Base-by-base conservation (phyloP, 2,329 filamentous ascomycete species). In the Xylariaceae sp. region DNA sequence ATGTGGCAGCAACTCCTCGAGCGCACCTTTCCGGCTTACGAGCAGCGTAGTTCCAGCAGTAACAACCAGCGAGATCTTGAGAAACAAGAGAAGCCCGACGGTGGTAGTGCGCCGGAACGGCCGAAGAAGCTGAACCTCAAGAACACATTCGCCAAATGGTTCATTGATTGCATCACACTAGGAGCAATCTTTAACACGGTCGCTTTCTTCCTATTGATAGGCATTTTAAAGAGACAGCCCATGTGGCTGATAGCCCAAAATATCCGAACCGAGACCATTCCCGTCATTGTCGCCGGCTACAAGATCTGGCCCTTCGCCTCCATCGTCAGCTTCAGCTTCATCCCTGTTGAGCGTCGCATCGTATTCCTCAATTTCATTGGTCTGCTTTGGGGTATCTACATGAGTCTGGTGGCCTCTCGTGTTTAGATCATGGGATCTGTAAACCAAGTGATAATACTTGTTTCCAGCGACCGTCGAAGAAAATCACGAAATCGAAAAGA, bases 1-100 rank as follows among this genome's bases (percentile, higher is more conserved):
- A 63, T 76, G 44, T 82, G 79, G 78, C 76, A 82, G 54, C 70
- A 74, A 44, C 70, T 70, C 22, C 69, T 81, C 22, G 77, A 81
- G 60, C 65, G 67, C 19, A 68, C 61, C 8, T 78, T 79, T 44
- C 77, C 78, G 0, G 75, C 74, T 0, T 69, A 71, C 51, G 60
- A 54, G 38, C 51, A 39, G 40, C 40, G 40, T 16, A 27, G 34
- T 21, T 7, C 19, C 22, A 33, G 39, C 29, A 10, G n/a, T 49
- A 32, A 23, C 42, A 22, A 2, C 49, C 42, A 19, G 35, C 43
- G 45, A 21, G 58, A 63, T 44, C 33, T 62, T 42, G 63, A 65
- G 52, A 61, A 62, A 39, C 57, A 59, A 34, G 32, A 34, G 33
- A 37, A 37, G 20, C 49, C 54, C 22, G 36, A 39, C n/a, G 42